A percentile compares a stretch with the other conserved stretches of the same genome.
Evolutionary conservation across 345 rosid species (phyloP).

Genomic region (Dimocarpus longan): DNA sequence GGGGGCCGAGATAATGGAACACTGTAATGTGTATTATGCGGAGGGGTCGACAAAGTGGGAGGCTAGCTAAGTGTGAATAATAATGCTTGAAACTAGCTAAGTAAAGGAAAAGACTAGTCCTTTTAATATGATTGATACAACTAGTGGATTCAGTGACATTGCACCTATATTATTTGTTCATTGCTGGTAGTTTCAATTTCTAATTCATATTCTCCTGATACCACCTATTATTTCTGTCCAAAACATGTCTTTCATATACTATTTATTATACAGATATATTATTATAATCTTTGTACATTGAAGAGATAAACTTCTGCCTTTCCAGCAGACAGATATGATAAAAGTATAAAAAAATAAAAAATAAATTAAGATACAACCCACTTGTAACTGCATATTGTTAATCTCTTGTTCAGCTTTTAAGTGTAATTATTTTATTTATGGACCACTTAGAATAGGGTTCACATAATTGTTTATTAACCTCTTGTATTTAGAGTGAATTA

Average conservation of each 20-base stretch:
- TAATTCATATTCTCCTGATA: not conserved
- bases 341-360: not conserved
- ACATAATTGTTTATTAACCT: not conserved
- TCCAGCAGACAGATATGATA: not conserved
- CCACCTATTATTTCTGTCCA: slow-evolving; percentile 11
- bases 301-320: not conserved
- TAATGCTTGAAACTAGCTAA: slow-evolving; percentile 5
- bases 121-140: slow-evolving; percentile 6
- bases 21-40: not conserved
- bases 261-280: not conserved
- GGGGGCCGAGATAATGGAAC: slow-evolving; percentile 11
- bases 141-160: slow-evolving; percentile 22
- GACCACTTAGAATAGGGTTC: not conserved
- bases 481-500: not conserved
- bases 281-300: not conserved
- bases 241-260: slow-evolving; percentile 5
- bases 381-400: not conserved
- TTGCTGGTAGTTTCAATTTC: not conserved
- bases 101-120: not conserved
- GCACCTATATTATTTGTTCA: slow-evolving; percentile 14
- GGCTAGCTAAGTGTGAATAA: not conserved
- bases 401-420: not conserved
- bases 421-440: not conserved
- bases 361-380: not conserved
- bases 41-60: slow-evolving; percentile 7